phyloP scores from a whole-genome alignment of 2,329 filamentous ascomycete genomes.

The Colletotrichum lentis region DNA sequence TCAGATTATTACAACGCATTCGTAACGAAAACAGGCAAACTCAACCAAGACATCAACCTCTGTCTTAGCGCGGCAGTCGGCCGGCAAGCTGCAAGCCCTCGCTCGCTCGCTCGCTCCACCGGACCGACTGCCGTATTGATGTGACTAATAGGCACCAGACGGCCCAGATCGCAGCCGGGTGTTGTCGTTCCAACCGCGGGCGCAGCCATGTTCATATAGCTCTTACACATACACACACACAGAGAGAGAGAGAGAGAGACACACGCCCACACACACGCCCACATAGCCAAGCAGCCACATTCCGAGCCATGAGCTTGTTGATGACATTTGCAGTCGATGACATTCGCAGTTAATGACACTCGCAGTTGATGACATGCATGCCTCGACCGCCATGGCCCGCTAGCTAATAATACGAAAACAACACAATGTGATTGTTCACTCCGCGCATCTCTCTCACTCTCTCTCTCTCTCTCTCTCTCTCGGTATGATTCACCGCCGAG shows the following conservation, averaged over 20 bases:
- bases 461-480: neutral
- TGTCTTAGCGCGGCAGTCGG: no score
- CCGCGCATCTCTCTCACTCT: neutral
- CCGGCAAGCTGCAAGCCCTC: no score
- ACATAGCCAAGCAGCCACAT: no score
- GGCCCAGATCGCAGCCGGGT: neutral
- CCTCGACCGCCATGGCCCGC: neutral
- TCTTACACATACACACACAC: no score
- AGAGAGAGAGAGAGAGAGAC: no score
- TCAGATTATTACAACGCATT: conserved; percentile 11
- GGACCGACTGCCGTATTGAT: no score
- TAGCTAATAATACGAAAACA: neutral
- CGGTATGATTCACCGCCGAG: neutral
- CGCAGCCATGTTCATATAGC: neutral
- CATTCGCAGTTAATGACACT: no score
- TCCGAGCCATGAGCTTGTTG: no score
- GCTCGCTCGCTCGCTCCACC: no score
- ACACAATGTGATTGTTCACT: conserved; percentile 30
- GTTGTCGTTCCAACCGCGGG: conserved; percentile 27
- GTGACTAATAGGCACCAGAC: neutral
- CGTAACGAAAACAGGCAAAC: neutral
- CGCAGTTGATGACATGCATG: neutral
- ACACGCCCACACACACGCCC: no score
- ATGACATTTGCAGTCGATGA: no score
- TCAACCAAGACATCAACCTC: neutral